Base-by-base conservation (phyloP, 306 rosid genomes). In the Vachellia pachyceras region DNA sequence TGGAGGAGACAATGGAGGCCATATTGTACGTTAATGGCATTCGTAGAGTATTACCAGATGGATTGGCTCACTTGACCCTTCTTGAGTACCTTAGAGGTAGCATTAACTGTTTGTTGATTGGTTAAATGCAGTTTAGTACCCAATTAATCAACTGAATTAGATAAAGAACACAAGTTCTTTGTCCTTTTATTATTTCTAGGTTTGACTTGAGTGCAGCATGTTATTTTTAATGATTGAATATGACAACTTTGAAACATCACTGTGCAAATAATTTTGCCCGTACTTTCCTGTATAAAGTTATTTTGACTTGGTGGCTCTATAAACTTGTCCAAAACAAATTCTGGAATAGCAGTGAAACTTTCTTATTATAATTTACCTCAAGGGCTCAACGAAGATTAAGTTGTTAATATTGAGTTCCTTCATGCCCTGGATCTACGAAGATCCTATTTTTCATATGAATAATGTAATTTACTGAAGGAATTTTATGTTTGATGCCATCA, bases 11-110 rank as follows among this genome's bases (percentile, higher is more conserved):
- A 3, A 79, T 77, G 77, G 94, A 91, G 10, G 81, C 94, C 44
- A 77, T 91, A 36, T 49, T 90, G 4, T 95, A 86, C 20, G 94
- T 93, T 4, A 95, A 93, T 41, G 96, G 98, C 57, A 72, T 88
- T 79, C 93, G 99, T 8, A 86, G 79, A 89, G 84, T 84, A 10
- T 82, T 95, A 60, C 89, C 96, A 42, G 90, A 95, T 84, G 97
- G 96, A 41, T 84, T 91, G 33, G 98, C 99, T 74, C 98, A 95
- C 84, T 82, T 93, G 47, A 93, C 96, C 33, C 93, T 91, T 72
- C 94, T 95, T 5, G 99, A 95, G 82, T 95, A 93, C 86, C 97
- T 95, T 69, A 89, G 98, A 91, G 99, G 99, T 91, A 78, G 75
- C 68, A 13, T 20, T 60, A 0, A 35, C 41, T 7, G 29, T 42